Evolutionary conservation across 2,329 filamentous ascomycete genomes (phyloP).

Genomic region (Onygenales sp.): DNA sequence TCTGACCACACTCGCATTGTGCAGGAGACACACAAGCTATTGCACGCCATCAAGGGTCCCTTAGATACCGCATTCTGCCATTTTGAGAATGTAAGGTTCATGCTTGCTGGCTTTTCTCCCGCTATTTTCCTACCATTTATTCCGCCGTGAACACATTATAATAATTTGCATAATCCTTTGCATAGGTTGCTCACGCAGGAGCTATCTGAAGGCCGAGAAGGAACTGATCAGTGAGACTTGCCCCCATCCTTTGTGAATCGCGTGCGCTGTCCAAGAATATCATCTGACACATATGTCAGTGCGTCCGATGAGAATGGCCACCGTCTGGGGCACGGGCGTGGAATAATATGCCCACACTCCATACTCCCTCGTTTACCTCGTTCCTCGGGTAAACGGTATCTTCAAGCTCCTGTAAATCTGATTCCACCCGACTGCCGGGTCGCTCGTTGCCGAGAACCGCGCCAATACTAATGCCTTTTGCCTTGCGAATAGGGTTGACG

Average conservation of each 20-base stretch:
- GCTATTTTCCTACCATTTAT: not conserved
- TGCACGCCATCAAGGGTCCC: constrained; percentile 12
- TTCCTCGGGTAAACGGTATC: constrained; percentile 8
- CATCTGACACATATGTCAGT: constrained; percentile 6
- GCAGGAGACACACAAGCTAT: constrained; percentile 10
- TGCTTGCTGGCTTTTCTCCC: not conserved
- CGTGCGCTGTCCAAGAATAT: too few species aligned
- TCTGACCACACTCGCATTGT: not conserved
- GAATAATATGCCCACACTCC: constrained; percentile 16
- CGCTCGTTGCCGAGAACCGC: too few species aligned
- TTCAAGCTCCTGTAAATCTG: constrained; percentile 8
- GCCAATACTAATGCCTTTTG: not conserved
- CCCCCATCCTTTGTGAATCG: not conserved
- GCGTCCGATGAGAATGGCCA: constrained; percentile 15
- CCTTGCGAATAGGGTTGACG: constrained; percentile 13
- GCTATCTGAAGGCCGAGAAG: constrained; percentile 14
- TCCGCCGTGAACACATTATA: not conserved
- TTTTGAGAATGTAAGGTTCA: constrained; percentile 12
- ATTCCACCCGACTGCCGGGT: not conserved
- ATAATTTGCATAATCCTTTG: not conserved
- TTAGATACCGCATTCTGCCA: constrained; percentile 13
- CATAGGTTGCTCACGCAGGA: constrained; percentile 5
- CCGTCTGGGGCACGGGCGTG: constrained; percentile 4
- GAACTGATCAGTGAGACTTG: constrained; percentile 13
- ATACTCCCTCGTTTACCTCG: constrained; percentile 13